phyloP scores from a whole-genome alignment of 2,329 filamentous ascomycete species.

The Aspergillus puulaauensis region DNA sequence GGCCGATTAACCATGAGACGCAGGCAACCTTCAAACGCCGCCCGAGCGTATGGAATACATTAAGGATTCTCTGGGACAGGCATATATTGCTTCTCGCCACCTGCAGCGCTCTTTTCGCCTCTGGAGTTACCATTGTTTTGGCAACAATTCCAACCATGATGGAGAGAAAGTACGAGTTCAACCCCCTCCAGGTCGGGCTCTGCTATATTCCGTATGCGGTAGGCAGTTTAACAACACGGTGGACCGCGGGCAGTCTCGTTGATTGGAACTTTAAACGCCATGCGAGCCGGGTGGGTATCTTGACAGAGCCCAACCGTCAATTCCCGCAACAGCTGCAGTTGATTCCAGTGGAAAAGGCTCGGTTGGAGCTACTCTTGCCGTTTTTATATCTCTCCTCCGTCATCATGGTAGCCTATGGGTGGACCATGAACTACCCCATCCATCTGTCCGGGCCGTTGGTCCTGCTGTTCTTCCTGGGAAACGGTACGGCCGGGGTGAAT shows the following conservation, averaged over 20 bases:
- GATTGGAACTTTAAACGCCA: neutral
- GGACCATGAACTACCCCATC: neutral
- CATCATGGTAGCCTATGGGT: neutral
- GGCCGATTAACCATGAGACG: neutral
- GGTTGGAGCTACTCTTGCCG: neutral
- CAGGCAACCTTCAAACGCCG: neutral
- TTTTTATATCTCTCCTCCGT: neutral
- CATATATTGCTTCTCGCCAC: neutral
- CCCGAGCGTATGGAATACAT: neutral
- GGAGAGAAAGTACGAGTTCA: neutral
- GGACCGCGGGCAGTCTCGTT: neutral
- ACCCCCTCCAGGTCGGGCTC: neutral
- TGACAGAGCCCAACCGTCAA: neutral
- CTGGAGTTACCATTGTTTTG: neutral
- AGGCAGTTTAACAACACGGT: neutral
- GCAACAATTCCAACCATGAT: neutral
- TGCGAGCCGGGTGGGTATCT: neutral
- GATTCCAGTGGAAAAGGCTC: neutral
- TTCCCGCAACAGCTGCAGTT: neutral
- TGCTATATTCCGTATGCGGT: neutral
- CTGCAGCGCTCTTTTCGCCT: neutral
- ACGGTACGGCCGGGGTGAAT: neutral
- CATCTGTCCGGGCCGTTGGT: neutral
- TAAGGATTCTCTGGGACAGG: neutral
- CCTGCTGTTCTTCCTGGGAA: neutral